Conservation (phyloP, 371 early-diverging fungal species). For the Lichtheimia corymbifera region DNA sequence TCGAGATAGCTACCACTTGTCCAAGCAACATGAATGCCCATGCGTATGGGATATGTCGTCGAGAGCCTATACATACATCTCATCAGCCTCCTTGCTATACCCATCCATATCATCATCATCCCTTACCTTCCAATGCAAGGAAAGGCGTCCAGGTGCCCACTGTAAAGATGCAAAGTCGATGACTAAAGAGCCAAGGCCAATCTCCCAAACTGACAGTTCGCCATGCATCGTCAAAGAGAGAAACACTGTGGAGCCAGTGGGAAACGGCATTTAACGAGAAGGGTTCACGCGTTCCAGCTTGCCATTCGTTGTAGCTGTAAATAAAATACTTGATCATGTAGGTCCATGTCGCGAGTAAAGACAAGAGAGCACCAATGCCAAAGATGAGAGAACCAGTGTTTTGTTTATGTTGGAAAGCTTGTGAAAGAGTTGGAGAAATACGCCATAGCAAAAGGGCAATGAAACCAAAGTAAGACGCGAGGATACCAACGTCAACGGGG, state of each 20-base stretch:
- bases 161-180: constrained; percentile 42
- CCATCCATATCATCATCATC: neutral
- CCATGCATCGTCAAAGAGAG: constrained; percentile 44
- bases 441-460: constrained; percentile 30
- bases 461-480: constrained; percentile 37
- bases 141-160: constrained; percentile 46
- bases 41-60: constrained; percentile 32
- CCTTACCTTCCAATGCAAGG: constrained; percentile 44
- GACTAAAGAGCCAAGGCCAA: constrained; percentile 48
- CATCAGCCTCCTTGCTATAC: neutral
- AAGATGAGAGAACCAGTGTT: constrained; percentile 8
- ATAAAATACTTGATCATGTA: constrained; percentile 41
- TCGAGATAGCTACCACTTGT: constrained; percentile 45
- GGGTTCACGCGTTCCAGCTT: neutral
- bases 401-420: neutral
- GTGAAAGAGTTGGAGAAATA: constrained; percentile 15
- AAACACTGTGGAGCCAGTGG: constrained; percentile 40
- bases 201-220: constrained; percentile 32
- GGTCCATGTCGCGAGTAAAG: constrained; percentile 37
- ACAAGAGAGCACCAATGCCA: constrained; percentile 14
- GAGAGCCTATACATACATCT: constrained; percentile 18
- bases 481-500: constrained; percentile 32
- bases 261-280: constrained; percentile 30
- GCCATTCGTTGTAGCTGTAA: constrained; percentile 31
- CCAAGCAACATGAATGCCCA: constrained; percentile 50